Percentiles rank a stretch among this genome's conserved stretches.
Conservation (phyloP, 495 filamentous ascomycete species). For the Xylaria curta region DNA sequence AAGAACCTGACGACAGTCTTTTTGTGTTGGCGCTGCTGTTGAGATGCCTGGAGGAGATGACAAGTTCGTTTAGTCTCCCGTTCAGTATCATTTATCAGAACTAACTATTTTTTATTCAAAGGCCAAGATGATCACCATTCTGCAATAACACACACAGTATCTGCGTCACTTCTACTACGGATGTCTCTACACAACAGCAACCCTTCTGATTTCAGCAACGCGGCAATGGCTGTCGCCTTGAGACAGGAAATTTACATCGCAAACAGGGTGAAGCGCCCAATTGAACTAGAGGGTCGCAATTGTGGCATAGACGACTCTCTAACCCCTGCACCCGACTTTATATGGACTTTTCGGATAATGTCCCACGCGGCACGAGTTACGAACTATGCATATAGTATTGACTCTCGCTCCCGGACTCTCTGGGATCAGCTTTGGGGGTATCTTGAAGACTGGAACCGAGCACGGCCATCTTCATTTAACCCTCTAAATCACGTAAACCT, state of each 20-base stretch:
- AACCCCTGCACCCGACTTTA: conserved; percentile 5
- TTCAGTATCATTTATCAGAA: neutral
- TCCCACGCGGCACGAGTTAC: conserved; percentile 1
- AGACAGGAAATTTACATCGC: conserved; percentile 6
- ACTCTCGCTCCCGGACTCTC: neutral
- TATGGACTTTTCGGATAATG: conserved; percentile 1
- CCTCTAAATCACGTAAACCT: neutral
- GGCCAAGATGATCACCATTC: neutral
- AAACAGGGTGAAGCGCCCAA: neutral
- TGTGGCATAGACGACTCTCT: neutral
- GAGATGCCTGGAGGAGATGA: conserved; percentile 3
- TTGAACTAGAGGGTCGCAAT: neutral
- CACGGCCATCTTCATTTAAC: neutral
- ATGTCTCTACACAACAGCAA: neutral
- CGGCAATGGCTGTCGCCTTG: neutral
- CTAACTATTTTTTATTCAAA: neutral
- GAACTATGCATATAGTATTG: conserved; percentile 2
- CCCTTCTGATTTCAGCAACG: conserved; percentile 1
- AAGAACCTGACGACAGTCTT: neutral
- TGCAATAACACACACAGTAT: neutral
- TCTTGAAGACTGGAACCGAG: neutral
- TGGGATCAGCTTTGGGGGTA: neutral
- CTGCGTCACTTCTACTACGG: neutral
- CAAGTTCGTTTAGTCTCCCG: neutral
- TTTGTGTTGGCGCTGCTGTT: neutral